Evolutionary conservation across 306 rosid genomes (phyloP).

Genomic region (Corylus heterophylla): DNA sequence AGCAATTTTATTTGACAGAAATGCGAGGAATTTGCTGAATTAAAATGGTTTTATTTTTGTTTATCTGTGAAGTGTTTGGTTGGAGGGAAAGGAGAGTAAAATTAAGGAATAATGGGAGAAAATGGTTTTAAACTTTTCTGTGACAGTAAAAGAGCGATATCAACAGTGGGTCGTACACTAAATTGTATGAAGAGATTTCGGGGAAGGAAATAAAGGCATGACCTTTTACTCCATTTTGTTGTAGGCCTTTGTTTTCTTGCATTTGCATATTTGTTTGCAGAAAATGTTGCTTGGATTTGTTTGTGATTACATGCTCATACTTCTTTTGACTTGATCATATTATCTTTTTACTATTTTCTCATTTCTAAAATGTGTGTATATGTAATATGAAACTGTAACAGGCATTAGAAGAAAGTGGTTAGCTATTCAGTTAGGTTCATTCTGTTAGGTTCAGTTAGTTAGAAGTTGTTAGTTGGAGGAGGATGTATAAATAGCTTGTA

Average conservation of each 20-base stretch:
- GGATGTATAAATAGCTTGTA: too few relatives aligned
- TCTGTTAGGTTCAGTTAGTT: too few relatives aligned
- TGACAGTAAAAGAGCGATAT: too few relatives aligned
- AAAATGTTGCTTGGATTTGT: not conserved
- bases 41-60: not conserved
- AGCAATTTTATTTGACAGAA: not conserved
- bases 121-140: too few relatives aligned
- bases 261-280: not conserved
- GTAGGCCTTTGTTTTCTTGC: not conserved
- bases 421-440: too few relatives aligned
- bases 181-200: not conserved
- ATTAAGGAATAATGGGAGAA: not conserved
- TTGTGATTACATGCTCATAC: not conserved
- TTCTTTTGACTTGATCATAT: too few relatives aligned
- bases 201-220: not conserved
- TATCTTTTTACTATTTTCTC: too few relatives aligned
- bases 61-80: not conserved
- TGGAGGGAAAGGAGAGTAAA: not conserved
- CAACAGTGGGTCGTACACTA: too few relatives aligned
- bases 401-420: too few relatives aligned
- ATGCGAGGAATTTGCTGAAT: not conserved
- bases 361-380: too few relatives aligned
- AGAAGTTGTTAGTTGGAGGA: too few relatives aligned
- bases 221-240: not conserved
- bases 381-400: too few relatives aligned